These are phyloP conservation scores for Cyclostephanos invisitatus DNA, from an alignment of 108 stramenopile genomes.

Conservation along the genomic window DNA sequence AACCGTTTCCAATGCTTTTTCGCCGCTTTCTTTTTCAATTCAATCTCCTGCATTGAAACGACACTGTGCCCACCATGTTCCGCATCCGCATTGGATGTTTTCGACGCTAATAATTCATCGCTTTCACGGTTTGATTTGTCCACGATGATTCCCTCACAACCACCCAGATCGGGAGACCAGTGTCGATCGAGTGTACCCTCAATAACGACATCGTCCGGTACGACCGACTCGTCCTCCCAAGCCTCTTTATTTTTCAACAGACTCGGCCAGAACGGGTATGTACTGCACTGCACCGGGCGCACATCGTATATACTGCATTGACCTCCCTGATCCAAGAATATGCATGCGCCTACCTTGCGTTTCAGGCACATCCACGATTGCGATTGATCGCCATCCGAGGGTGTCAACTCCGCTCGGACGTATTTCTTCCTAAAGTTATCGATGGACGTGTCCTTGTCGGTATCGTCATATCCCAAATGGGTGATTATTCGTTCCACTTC, in stretches of 20 bases:
- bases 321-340: slow-evolving; percentile 40
- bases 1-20: slow-evolving; percentile 46
- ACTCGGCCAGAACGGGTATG: slow-evolving; percentile 72
- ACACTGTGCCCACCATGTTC: slow-evolving; percentile 1
- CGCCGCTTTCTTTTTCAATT: slow-evolving; percentile 36
- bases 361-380: slow-evolving; percentile 50
- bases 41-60: slow-evolving; percentile 35
- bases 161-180: slow-evolving; percentile 60
- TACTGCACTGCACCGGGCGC: slow-evolving; percentile 57
- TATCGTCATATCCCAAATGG: slow-evolving; percentile 25
- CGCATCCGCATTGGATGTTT: neutral
- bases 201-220: slow-evolving; percentile 39
- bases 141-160: slow-evolving; percentile 62
- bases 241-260: slow-evolving; percentile 35
- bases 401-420: slow-evolving; percentile 22
- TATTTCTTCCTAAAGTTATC: slow-evolving; percentile 24
- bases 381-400: slow-evolving; percentile 11
- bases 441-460: slow-evolving; percentile 10
- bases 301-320: slow-evolving; percentile 61
- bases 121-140: neutral
- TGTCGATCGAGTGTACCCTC: slow-evolving; percentile 32
- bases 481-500: slow-evolving; percentile 35
- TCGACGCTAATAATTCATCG: slow-evolving; percentile 3
- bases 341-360: slow-evolving; percentile 39
- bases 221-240: slow-evolving; percentile 56